phyloP scores from a whole-genome alignment of 1,284 basidiomycete species.

The Cryptococcus sp. region DNA sequence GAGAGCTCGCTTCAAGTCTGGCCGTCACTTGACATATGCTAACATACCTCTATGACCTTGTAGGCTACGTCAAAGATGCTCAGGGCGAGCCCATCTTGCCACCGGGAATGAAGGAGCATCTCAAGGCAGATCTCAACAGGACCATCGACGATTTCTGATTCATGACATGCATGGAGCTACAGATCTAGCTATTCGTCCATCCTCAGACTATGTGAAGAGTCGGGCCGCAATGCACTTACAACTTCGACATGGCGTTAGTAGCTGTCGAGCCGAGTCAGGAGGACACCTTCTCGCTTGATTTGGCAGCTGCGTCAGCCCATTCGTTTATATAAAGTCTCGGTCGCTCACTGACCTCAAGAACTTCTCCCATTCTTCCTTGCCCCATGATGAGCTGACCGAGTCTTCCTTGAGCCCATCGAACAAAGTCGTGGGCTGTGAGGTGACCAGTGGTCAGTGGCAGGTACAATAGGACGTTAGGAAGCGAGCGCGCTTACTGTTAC shows the following conservation, averaged over 20 bases:
- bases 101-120: slow-evolving; percentile 79
- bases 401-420: slow-evolving; percentile 81
- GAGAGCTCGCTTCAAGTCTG: background rate
- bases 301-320: background rate
- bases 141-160: slow-evolving; percentile 64
- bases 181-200: background rate
- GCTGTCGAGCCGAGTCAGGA: slow-evolving; percentile 5
- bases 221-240: background rate
- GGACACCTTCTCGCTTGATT: slow-evolving; percentile 10
- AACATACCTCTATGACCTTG: background rate
- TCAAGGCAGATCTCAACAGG: slow-evolving; percentile 82
- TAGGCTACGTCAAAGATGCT: slow-evolving; percentile 55
- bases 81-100: slow-evolving; percentile 70
- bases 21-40: background rate
- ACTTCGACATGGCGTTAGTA: background rate
- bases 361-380: slow-evolving; percentile 77
- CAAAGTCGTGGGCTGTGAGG: slow-evolving; percentile 66
- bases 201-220: background rate
- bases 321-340: background rate
- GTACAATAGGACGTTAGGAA: background rate
- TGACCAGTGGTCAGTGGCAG: background rate
- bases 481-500: slow-evolving; percentile 60
- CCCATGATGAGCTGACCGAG: slow-evolving; percentile 81
- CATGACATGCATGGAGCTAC: background rate
- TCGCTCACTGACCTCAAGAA: slow-evolving; percentile 61